Conservation (phyloP, 768 basidiomycete species). For the Russula sp. region DNA sequence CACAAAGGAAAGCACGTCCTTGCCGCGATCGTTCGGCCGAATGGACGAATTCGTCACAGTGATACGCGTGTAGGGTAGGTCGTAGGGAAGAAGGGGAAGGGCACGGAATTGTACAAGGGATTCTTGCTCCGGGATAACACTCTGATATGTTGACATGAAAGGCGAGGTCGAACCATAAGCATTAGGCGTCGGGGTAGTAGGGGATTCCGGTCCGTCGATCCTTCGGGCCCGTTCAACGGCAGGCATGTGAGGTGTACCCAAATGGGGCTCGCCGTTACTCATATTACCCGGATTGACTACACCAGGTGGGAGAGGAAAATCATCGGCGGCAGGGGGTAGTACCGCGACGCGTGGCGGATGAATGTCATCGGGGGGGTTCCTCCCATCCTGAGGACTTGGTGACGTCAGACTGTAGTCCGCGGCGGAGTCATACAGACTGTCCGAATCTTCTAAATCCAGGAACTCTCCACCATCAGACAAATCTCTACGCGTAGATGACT, state of each 20-base stretch:
- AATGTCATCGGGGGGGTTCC: conserved; percentile 23
- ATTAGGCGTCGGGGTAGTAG: conserved; percentile 22
- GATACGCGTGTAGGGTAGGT: conserved; percentile 68
- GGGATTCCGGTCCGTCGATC: conserved; percentile 24
- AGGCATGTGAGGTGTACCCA: conserved; percentile 5
- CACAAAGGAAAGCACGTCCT: conserved; percentile 88
- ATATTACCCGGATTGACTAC: conserved; percentile 4
- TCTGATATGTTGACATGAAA: conserved; percentile 18
- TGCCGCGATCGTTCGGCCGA: conserved; percentile 82
- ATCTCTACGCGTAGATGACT: conserved; percentile 22
- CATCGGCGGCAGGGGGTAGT: conserved; percentile 20
- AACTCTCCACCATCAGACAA: conserved; percentile 47
- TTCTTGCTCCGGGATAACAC: conserved; percentile 26
- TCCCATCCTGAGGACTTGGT: conserved; percentile 12
- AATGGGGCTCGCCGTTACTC: conserved; percentile 8
- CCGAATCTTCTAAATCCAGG: conserved; percentile 55
- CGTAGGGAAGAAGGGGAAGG: conserved; percentile 59
- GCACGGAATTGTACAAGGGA: conserved; percentile 53
- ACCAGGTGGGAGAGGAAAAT: conserved; percentile 24
- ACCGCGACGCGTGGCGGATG: conserved; percentile 5
- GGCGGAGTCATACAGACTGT: conserved; percentile 37
- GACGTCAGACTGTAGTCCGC: conserved; percentile 30
- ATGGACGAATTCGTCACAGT: conserved; percentile 78
- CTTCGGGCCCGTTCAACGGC: conserved; percentile 8
- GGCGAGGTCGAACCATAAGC: conserved; percentile 15